phyloP scores from a whole-genome alignment of 108 stramenopile species.

The Nannochloropsis oceanica region DNA sequence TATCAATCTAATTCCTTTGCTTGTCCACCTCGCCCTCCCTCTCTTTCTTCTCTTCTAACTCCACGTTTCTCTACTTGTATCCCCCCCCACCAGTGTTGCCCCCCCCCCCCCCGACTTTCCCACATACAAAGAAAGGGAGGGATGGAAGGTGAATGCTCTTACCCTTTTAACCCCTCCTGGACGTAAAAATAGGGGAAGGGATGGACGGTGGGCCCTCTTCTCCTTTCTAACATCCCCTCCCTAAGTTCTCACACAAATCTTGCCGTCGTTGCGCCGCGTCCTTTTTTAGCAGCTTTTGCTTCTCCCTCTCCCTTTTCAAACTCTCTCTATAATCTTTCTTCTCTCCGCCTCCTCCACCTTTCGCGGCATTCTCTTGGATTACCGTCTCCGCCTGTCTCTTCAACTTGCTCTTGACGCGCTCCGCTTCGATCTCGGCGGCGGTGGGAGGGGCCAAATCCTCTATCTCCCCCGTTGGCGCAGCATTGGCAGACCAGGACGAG shows the following conservation, averaged over 20 bases:
- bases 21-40: background rate
- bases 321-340: background rate
- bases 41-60: background rate
- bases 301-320: background rate
- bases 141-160: too few relatives aligned
- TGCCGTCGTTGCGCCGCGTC: background rate
- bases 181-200: too few relatives aligned
- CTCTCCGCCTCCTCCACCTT: background rate
- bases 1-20: background rate
- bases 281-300: background rate
- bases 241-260: background rate
- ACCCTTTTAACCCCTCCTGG: too few relatives aligned
- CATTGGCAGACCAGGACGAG: background rate
- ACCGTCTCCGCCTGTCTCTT: background rate
- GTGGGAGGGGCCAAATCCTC: background rate
- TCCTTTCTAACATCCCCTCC: background rate
- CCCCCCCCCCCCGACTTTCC: too few relatives aligned
- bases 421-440: background rate
- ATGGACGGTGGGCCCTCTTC: too few relatives aligned
- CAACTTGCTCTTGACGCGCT: background rate
- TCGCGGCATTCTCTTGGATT: background rate
- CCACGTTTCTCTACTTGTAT: too few relatives aligned
- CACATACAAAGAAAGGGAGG: too few relatives aligned
- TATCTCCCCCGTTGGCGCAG: background rate
- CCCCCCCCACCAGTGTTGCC: too few relatives aligned